Base-by-base conservation (phyloP, 2,329 filamentous ascomycete species). In the Fusarium clavum region DNA sequence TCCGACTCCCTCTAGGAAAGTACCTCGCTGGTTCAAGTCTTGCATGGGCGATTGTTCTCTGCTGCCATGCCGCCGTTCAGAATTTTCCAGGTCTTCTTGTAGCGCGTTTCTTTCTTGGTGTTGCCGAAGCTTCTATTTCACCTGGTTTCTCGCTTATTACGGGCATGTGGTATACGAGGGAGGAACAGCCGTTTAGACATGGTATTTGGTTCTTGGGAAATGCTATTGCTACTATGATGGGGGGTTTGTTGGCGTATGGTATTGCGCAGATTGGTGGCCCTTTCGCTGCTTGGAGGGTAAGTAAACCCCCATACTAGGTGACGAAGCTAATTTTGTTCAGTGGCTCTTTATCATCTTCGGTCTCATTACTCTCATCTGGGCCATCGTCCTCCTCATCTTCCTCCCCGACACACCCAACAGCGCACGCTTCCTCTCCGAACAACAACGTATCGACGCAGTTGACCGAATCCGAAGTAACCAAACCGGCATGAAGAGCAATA, bases 271-370 rank as follows among this genome's bases (percentile, higher is more conserved):
- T 74, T 11, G 62, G 65, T 10, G 70, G 72, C 0, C 20, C 32
- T 1, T 43, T 74, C 2, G 44, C 55, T 5, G 20, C 72, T 9
- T 74, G 72, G 72, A 49, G 68, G 11, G 72, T 73, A 68, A 7
- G 67, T 20, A 20, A 20, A 20, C 20, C 20, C 20, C 20, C 20
- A 20, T 20, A 20, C 20, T 20, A 20, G 20, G 20, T 20, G 20
- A 20, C 20, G 20, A 20, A 20, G 20, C 20, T 20, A 20, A 20
- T 20, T 20, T 20, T 20, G 20, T 20, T 20, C 20, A 20, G 20
- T 74, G 71, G 71, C 59, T 74, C 1, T 74, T 73, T 1, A 65
- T 74, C 27, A 74, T 74, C 5, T 74, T 74, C 8, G 72, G 72
- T 0, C 52, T 73, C 3, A 71, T 74, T 8, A 74, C 72, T 1